Evolutionary conservation across 805 yeast genomes (phyloP).

Genomic region (Vanderwaltozyma tropicalis): DNA sequence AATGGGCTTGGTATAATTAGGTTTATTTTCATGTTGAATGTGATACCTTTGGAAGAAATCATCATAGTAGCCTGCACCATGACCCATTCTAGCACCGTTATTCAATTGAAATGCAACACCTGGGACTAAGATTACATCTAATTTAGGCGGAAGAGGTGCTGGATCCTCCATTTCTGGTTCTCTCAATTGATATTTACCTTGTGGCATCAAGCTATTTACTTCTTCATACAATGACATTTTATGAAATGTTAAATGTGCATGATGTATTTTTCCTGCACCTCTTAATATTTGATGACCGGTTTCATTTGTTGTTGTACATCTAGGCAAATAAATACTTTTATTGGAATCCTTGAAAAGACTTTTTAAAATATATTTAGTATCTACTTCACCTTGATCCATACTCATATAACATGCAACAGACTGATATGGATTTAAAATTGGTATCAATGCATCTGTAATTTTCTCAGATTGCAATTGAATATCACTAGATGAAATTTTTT

Average conservation of each 20-base stretch:
- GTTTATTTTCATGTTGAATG: conserved; percentile 9
- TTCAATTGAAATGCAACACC: conserved; percentile 60
- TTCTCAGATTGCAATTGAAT: conserved; percentile 18
- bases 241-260: conserved; percentile 47
- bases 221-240: conserved; percentile 34
- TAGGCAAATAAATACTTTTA: conserved; percentile 51
- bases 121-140: conserved; percentile 73
- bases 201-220: conserved; percentile 43
- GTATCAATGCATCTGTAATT: conserved; percentile 10
- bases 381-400: conserved; percentile 63
- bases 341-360: conserved; percentile 37
- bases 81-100: conserved; percentile 57
- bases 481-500: conserved; percentile 7
- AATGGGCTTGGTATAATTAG: conserved; percentile 12
- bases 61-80: conserved; percentile 91
- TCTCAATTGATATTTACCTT: conserved; percentile 53
- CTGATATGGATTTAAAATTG: conserved; percentile 6
- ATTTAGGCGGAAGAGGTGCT: conserved; percentile 21
- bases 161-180: conserved; percentile 45
- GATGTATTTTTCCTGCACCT: conserved; percentile 11
- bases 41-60: conserved; percentile 48
- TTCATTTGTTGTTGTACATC: conserved; percentile 32
- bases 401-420: conserved; percentile 61
- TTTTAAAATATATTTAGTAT: conserved; percentile 45
- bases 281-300: conserved; percentile 23